Evolutionary conservation across 306 rosid species (phyloP).

Genomic region (Heteromeles arbutifolia): DNA sequence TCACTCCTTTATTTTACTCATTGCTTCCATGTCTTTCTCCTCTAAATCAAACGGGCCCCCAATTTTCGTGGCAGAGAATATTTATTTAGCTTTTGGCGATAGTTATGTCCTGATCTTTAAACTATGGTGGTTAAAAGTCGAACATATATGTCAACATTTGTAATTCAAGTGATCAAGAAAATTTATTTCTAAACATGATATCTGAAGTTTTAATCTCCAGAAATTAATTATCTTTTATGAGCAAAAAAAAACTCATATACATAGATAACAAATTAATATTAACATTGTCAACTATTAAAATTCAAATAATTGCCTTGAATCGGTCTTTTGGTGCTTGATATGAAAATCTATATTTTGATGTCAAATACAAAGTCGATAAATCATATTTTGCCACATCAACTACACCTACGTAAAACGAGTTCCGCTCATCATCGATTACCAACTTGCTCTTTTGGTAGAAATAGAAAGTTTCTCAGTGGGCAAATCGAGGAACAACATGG

Average conservation of each 20-base stretch:
- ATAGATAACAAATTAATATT: neutral
- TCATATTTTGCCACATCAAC: neutral
- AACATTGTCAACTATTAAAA: neutral
- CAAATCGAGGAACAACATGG: neutral
- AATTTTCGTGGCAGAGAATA: no score
- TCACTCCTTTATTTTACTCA: no score
- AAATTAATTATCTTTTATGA: no score
- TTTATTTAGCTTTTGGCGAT: no score
- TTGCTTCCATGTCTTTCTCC: neutral
- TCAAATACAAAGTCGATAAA: neutral
- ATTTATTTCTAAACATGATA: no score
- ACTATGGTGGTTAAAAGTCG: neutral
- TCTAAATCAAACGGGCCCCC: neutral
- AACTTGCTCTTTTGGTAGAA: neutral
- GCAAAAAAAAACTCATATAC: neutral
- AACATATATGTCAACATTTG: no score
- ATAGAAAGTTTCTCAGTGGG: neutral
- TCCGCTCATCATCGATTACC: neutral
- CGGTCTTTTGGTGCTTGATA: neutral
- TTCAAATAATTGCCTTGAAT: neutral
- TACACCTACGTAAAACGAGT: neutral
- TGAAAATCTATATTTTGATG: neutral
- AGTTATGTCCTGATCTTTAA: no score
- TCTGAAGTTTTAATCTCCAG: no score
- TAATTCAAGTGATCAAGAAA: no score